Percentiles rank a stretch among this genome's conserved stretches.
Conservation (phyloP, 2,329 filamentous ascomycete species). For the Raffaelea deltoideospora region DNA sequence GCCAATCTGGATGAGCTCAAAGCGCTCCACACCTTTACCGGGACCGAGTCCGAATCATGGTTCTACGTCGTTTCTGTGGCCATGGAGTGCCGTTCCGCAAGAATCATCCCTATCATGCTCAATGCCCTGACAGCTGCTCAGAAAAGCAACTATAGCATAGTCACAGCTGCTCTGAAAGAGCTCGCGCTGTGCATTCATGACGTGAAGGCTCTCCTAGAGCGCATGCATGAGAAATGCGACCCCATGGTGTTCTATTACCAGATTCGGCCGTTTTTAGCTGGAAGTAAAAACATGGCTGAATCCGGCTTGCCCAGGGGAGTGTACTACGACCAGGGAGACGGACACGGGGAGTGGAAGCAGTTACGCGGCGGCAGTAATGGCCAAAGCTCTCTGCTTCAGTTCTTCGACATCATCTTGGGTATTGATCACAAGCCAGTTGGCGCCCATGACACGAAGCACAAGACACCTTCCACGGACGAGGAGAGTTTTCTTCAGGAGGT, state of each 20-base stretch:
- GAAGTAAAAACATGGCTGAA: conserved; percentile 80
- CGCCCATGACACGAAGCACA: conserved; percentile 14
- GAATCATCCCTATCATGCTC: conserved; percentile 63
- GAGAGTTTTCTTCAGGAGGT: conserved; percentile 46
- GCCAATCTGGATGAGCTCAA: conserved; percentile 54
- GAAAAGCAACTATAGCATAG: conserved; percentile 49
- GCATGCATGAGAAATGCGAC: conserved; percentile 84
- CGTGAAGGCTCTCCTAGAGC: conserved; percentile 50
- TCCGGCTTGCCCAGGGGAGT: conserved; percentile 73
- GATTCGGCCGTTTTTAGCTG: conserved; percentile 78
- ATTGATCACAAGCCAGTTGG: conserved; percentile 61
- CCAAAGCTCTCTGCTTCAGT: conserved; percentile 83
- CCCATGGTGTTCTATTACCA: conserved; percentile 79
- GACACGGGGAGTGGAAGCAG: conserved; percentile 53
- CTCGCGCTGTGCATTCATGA: conserved; percentile 55
- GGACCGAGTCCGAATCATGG: conserved; percentile 83
- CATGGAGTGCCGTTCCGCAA: conserved; percentile 69
- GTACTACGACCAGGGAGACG: conserved; percentile 63
- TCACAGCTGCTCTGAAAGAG: conserved; percentile 36
- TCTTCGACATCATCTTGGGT: conserved; percentile 77
- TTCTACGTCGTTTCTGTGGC: conserved; percentile 82
- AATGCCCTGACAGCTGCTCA: too few species aligned
- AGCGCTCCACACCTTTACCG: conserved; percentile 71
- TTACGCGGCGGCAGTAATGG: conserved; percentile 87
- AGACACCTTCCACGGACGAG: too few species aligned